Percentiles rank a stretch among this genome's conserved stretches.
phyloP scores from a whole-genome alignment of 176 grass and related monocot genomes.

The Oryza coarctata region DNA sequence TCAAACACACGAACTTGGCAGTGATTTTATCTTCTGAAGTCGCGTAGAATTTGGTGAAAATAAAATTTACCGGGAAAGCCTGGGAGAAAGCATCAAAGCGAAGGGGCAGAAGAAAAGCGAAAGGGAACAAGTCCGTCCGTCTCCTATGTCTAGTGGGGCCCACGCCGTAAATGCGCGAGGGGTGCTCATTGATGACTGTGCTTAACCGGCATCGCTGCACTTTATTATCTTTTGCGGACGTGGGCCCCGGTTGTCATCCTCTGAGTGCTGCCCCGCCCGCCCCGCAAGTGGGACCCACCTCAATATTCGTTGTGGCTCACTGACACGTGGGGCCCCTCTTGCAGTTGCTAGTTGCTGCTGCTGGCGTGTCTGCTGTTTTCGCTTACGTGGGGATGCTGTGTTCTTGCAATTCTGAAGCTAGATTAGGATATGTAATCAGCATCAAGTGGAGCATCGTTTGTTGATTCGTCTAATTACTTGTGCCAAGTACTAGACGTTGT shows the following conservation, averaged over 20 bases:
- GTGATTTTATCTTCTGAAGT: background rate
- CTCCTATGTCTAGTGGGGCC: conserved; percentile 30
- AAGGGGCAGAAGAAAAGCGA: background rate
- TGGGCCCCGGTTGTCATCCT: background rate
- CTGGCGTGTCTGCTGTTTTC: background rate
- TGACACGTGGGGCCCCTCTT: background rate
- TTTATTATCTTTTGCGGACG: background rate
- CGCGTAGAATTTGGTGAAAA: background rate
- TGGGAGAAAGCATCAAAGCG: background rate
- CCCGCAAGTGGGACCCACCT: background rate
- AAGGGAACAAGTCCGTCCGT: background rate
- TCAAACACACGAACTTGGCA: background rate
- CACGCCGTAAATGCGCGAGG: conserved; percentile 11
- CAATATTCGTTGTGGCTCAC: background rate
- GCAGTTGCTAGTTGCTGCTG: no score
- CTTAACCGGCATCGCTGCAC: background rate
- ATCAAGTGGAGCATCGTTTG: background rate
- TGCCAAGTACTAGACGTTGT: background rate
- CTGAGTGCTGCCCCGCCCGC: background rate
- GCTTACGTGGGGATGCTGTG: background rate
- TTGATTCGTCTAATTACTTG: background rate
- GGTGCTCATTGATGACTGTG: conserved; percentile 29
- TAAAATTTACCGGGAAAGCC: background rate
- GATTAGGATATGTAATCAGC: background rate
- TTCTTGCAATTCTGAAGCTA: background rate